Base-by-base conservation (phyloP, 1,284 basidiomycete species). In the Rhodotorula sp. region DNA sequence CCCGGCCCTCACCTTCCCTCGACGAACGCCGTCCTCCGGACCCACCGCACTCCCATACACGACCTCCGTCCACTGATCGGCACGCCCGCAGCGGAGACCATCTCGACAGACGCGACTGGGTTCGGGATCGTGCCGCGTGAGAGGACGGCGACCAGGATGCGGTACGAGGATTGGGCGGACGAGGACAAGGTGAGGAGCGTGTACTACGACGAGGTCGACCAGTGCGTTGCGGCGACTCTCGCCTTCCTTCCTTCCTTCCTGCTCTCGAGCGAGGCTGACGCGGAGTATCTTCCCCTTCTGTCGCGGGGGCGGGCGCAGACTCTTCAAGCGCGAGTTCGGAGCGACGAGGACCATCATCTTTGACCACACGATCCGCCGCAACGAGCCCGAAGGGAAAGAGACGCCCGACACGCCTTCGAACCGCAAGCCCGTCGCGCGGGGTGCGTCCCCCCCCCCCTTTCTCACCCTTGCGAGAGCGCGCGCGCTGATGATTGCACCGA, bases 191-290 rank as follows among this genome's bases (percentile, higher is more conserved):
- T 88, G 62, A 75, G 82, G 71, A 76, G 75, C 59, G 84, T 84
- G 64, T 88, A 88, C 76, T 87, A 88, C 72, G 82, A 84, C 0
- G 87, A 89, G 79, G 85, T 84, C 69, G 81, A 82, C 47, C 84
- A 84, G 76, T 56, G 55, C 55, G 55, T 34, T 34, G 34, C 34
- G 9, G 40, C 7, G 40, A 44, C 5, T 67, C 6, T 30, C 55
- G 28, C 28, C 20, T 31, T 22, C 10, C 31, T 44, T 22, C 13
- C n/a, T 16, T 2, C 3, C n/a, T n/a, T 22, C 15, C 47, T 48
- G 34, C 6, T 3, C 22, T 15, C 5, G 1, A n/a, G n/a, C n/a
- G n/a, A n/a, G 10, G 1, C 54, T n/a, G 53, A 44, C 37, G 34
- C n/a, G n/a, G n/a, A n/a, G n/a, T n/a, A n/a, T n/a, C n/a, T n/a